Percentiles rank a stretch among this genome's conserved stretches.
phyloP scores from a whole-genome alignment of 1,284 basidiomycete genomes.

The Marasmius oreades region DNA sequence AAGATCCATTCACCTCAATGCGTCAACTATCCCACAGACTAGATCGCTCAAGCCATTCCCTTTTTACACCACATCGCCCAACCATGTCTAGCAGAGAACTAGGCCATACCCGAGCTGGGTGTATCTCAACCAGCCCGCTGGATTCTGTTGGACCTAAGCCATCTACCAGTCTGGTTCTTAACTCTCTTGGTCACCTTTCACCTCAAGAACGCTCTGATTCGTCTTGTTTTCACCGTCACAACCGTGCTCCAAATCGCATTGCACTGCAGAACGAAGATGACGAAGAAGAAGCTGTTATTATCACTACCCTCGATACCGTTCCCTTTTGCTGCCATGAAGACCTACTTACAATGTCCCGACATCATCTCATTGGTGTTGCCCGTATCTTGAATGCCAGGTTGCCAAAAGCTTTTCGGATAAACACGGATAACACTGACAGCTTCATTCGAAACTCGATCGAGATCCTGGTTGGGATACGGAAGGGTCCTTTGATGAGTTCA shows the following conservation, averaged over 20 bases:
- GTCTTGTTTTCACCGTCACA: not conserved
- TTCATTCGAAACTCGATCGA: slow-evolving; percentile 47
- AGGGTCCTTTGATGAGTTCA: slow-evolving; percentile 13
- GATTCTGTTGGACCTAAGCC: slow-evolving; percentile 22
- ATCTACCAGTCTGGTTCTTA: slow-evolving; percentile 6
- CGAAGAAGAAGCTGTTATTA: slow-evolving; percentile 48
- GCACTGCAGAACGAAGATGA: slow-evolving; percentile 50
- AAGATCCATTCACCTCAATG: slow-evolving; percentile 21
- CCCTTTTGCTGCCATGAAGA: slow-evolving; percentile 66
- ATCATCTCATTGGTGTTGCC: slow-evolving; percentile 43
- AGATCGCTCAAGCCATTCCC: slow-evolving; percentile 17
- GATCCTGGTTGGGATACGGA: slow-evolving; percentile 46
- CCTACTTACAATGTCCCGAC: slow-evolving; percentile 49
- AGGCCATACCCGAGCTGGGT: too few relatives aligned
- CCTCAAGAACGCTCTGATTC: not conserved
- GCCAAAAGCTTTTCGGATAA: slow-evolving; percentile 43
- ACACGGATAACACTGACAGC: slow-evolving; percentile 30
- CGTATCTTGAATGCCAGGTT: slow-evolving; percentile 43
- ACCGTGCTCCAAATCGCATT: slow-evolving; percentile 21
- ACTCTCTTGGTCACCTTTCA: not conserved
- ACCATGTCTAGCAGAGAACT: slow-evolving; percentile 19
- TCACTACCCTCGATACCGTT: slow-evolving; percentile 45
- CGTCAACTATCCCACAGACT: slow-evolving; percentile 27
- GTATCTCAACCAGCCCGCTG: slow-evolving; percentile 14
- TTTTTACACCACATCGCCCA: not conserved